A percentile compares a stretch with the other conserved stretches of the same genome.
phyloP scores from a whole-genome alignment of 495 filamentous ascomycete genomes.

The Pyrenopolyporus hunteri region DNA sequence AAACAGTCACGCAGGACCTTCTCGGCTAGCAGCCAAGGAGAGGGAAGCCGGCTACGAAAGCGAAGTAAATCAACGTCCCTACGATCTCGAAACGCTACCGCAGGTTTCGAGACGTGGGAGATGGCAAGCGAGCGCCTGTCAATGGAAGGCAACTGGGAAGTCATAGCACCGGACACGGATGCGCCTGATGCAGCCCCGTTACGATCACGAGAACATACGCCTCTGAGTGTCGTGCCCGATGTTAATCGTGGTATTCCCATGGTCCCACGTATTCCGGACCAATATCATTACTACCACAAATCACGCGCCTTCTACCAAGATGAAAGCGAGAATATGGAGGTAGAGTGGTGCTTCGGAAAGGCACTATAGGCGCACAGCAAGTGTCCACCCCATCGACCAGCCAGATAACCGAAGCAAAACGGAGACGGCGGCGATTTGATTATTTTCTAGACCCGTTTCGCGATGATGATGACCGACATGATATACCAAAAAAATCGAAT shows the following conservation, averaged over 20 bases:
- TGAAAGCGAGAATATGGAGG: conserved; percentile 11
- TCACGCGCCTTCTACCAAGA: conserved; percentile 2
- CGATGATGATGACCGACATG: conserved; percentile 25
- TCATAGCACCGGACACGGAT: conserved; percentile 1
- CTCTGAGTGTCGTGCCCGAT: conserved; percentile 44
- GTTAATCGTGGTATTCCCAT: conserved; percentile 48
- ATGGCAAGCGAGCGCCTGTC: conserved; percentile 4
- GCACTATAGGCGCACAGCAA: conserved; percentile 23
- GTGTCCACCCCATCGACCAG: not conserved
- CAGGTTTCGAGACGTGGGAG: conserved; percentile 15
- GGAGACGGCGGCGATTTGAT: conserved; percentile 1
- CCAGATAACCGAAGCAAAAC: not conserved
- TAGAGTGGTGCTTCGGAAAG: conserved; percentile 17
- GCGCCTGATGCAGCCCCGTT: not conserved
- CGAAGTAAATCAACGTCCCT: conserved; percentile 25
- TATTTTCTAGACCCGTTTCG: conserved; percentile 3
- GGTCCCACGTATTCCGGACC: conserved; percentile 44
- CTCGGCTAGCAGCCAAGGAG: conserved; percentile 14
- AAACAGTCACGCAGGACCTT: conserved; percentile 7
- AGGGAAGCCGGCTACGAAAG: conserved; percentile 24
- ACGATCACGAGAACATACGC: conserved; percentile 15
- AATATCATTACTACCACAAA: conserved; percentile 34
- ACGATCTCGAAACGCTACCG: conserved; percentile 10
- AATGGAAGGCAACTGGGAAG: conserved; percentile 6
- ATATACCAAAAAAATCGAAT: conserved; percentile 8